Percentiles rank a stretch among this genome's conserved stretches.
These are phyloP conservation scores for Cordia subcordata DNA, from an alignment of 257 asterid species.

Conservation along the genomic window DNA sequence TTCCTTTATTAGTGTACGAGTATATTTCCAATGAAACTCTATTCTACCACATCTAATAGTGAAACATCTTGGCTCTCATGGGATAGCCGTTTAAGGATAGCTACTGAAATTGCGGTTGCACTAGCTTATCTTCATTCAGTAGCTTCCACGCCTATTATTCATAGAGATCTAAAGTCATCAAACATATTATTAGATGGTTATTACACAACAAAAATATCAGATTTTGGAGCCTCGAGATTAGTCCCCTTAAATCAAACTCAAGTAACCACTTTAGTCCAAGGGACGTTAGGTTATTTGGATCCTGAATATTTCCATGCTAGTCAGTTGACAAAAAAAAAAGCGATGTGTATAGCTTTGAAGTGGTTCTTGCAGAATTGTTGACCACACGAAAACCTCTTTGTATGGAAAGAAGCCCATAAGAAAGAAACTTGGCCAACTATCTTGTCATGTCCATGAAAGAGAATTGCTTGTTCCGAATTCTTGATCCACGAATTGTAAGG, in stretches of 20 bases:
- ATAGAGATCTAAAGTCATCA: slow-evolving; percentile 70
- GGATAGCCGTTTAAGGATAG: slow-evolving; percentile 62
- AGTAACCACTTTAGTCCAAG: slow-evolving; percentile 68
- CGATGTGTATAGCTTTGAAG: slow-evolving; percentile 76
- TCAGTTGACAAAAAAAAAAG: slow-evolving; percentile 68
- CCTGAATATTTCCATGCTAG: slow-evolving; percentile 70
- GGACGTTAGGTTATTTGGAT: slow-evolving; percentile 70
- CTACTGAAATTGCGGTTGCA: slow-evolving; percentile 62
- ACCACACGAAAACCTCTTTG: slow-evolving; percentile 62
- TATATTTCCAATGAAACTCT: slow-evolving; percentile 60
- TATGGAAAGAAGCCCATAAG: slow-evolving; percentile 33
- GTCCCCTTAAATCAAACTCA: slow-evolving; percentile 57
- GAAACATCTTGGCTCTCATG: slow-evolving; percentile 44
- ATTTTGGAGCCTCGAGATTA: slow-evolving; percentile 76
- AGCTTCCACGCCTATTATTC: slow-evolving; percentile 55
- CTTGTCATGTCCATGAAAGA: slow-evolving; percentile 39
- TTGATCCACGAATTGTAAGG: slow-evolving; percentile 50
- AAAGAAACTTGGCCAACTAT: slow-evolving; percentile 41
- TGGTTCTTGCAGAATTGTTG: slow-evolving; percentile 57
- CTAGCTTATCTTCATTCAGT: slow-evolving; percentile 72
- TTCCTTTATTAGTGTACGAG: slow-evolving; percentile 65
- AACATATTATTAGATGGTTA: slow-evolving; percentile 55
- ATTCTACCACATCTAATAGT: slow-evolving; percentile 42
- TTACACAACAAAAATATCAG: slow-evolving; percentile 56
- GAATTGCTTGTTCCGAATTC: slow-evolving; percentile 38